phyloP scores from a whole-genome alignment of 2,329 filamentous ascomycete species.

The Polychaeton citri region DNA sequence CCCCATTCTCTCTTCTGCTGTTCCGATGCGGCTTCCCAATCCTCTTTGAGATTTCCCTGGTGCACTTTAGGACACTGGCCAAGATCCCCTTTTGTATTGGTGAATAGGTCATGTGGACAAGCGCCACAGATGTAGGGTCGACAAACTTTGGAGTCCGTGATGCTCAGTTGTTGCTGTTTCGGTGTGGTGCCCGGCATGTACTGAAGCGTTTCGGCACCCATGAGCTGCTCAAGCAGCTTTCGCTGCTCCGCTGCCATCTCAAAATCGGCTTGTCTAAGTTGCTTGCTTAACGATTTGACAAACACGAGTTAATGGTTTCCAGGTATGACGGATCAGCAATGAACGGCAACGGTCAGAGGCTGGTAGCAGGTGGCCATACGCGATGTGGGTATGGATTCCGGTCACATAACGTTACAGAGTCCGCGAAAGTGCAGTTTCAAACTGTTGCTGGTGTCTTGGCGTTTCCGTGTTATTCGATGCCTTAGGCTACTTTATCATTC shows the following conservation, averaged over 20 bases:
- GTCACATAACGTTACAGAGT: too few species aligned
- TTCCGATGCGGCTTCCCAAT: constrained; percentile 65
- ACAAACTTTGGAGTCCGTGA: constrained; percentile 88
- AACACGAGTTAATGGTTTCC: too few species aligned
- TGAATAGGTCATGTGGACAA: constrained; percentile 97
- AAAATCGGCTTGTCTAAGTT: too few species aligned
- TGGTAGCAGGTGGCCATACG: too few species aligned
- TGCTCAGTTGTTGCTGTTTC: constrained; percentile 67
- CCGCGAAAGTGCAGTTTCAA: too few species aligned
- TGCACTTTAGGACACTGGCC: constrained; percentile 82
- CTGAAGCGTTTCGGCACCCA: constrained; percentile 60
- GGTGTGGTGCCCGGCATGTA: constrained; percentile 55
- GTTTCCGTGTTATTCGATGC: too few species aligned
- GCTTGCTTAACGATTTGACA: too few species aligned
- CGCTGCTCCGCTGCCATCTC: constrained; percentile 91
- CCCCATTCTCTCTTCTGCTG: constrained; percentile 64
- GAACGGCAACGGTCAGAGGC: too few species aligned
- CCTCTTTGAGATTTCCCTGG: constrained; percentile 72
- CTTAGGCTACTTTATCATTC: too few species aligned
- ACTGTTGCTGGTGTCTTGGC: too few species aligned
- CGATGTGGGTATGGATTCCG: too few species aligned
- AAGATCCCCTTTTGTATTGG: constrained; percentile 96
- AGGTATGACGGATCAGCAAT: too few species aligned
- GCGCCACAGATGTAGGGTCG: constrained; percentile 86
- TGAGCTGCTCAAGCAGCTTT: constrained; percentile 92